Percentiles rank a stretch among this genome's conserved stretches.
Evolutionary conservation across 139 green algal species (phyloP).

Genomic region (Picochlorum sp.): DNA sequence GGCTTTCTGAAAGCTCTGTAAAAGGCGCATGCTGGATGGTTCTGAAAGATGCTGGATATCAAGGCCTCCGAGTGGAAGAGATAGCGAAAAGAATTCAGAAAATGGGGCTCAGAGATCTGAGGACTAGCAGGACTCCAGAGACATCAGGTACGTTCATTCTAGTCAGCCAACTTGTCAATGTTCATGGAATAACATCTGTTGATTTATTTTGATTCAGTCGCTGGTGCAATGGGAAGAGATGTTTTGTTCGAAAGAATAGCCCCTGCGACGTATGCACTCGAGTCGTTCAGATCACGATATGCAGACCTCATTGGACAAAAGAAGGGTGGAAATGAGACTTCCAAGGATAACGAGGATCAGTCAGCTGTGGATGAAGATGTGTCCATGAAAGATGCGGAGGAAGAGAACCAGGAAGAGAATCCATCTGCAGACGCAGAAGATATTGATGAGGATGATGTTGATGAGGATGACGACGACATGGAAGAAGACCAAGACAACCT

Average conservation of each 20-base stretch:
- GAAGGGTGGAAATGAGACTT: background rate
- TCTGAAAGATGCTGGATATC: slow-evolving; percentile 53
- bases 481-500: slow-evolving; percentile 14
- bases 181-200: background rate
- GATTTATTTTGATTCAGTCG: slow-evolving; percentile 32
- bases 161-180: background rate
- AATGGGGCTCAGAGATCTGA: slow-evolving; percentile 68
- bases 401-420: slow-evolving; percentile 17
- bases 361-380: background rate
- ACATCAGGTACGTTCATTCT: slow-evolving; percentile 2
- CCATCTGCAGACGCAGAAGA: slow-evolving; percentile 12
- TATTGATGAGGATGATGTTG: slow-evolving; percentile 20
- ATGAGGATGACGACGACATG: slow-evolving; percentile 33
- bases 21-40: slow-evolving; percentile 82
- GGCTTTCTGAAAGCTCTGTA: slow-evolving; percentile 54
- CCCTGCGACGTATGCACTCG: slow-evolving; percentile 69
- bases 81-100: slow-evolving; percentile 67
- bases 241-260: slow-evolving; percentile 67
- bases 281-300: slow-evolving; percentile 14
- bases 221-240: slow-evolving; percentile 66
- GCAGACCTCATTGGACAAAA: background rate
- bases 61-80: slow-evolving; percentile 59
- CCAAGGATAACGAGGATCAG: no score
- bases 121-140: slow-evolving; percentile 43
- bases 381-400: background rate